These are phyloP conservation scores for Salicornia ramosissima DNA, from an alignment of 148 eudicot genomes.

Conservation along the genomic window DNA sequence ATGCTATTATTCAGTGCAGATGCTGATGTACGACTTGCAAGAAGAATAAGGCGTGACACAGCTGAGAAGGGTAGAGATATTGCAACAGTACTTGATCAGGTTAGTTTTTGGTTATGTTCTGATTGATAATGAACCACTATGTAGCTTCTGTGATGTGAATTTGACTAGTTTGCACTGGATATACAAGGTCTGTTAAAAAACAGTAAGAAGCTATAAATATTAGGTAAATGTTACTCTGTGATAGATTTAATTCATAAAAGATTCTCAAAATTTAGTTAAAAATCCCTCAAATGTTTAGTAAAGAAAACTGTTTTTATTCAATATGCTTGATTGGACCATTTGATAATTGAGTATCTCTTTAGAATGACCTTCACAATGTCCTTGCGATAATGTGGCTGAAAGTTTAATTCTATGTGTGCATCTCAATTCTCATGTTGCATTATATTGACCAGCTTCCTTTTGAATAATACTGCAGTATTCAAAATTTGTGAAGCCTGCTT, in stretches of 20 bases:
- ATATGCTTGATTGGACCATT: background rate
- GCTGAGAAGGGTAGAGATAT: slow-evolving; percentile 79
- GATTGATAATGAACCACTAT: background rate
- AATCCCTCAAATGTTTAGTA: background rate
- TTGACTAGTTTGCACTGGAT: background rate
- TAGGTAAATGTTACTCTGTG: too few species aligned
- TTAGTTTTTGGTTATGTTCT: slow-evolving; percentile 19
- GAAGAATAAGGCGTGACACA: slow-evolving; percentile 91
- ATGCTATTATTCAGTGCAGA: slow-evolving; percentile 56
- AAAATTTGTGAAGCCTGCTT: slow-evolving; percentile 95
- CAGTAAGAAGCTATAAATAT: too few species aligned
- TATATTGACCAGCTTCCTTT: slow-evolving; percentile 12
- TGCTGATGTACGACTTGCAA: slow-evolving; percentile 92
- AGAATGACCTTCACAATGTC: background rate
- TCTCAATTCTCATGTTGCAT: background rate
- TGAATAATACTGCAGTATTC: slow-evolving; percentile 62
- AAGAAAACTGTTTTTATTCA: background rate
- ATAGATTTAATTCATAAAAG: too few species aligned
- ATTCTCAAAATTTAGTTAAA: too few species aligned
- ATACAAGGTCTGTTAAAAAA: background rate
- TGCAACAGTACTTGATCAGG: slow-evolving; percentile 80
- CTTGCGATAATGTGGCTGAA: slow-evolving; percentile 2
- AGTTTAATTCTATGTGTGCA: background rate
- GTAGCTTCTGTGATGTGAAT: background rate
- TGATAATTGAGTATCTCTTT: background rate